A percentile compares a stretch with the other conserved stretches of the same genome.
These are phyloP conservation scores for Inonotus hispidus DNA, from an alignment of 1,284 basidiomycete species.

Conservation along the genomic window DNA sequence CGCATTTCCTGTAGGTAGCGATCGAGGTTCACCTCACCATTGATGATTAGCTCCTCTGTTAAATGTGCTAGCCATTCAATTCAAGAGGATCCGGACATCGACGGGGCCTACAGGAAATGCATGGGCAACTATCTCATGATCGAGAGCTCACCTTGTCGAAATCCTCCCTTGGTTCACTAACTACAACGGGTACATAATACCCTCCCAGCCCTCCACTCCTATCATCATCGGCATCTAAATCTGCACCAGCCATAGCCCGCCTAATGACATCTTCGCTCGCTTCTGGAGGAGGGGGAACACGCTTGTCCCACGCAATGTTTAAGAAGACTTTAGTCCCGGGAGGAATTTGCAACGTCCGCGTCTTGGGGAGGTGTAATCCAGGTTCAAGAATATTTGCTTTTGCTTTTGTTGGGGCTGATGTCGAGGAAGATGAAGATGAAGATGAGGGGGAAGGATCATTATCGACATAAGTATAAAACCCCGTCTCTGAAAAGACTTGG, in stretches of 20 bases:
- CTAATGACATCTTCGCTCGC: conserved; percentile 50
- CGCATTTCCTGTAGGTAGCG: too few relatives aligned
- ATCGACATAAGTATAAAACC: conserved; percentile 27
- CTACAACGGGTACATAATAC: conserved; percentile 67
- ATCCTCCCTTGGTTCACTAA: conserved; percentile 57
- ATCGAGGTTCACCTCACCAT: too few relatives aligned
- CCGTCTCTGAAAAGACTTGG: conserved; percentile 48
- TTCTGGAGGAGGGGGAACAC: conserved; percentile 60
- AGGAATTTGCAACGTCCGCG: conserved; percentile 33
- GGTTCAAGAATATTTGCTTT: conserved; percentile 23
- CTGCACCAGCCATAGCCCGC: conserved; percentile 47
- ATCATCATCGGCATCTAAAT: conserved; percentile 31
- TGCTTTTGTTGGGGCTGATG: background rate
- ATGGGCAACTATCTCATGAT: background rate
- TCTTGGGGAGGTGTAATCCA: background rate
- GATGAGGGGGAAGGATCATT: background rate
- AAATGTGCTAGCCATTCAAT: too few relatives aligned
- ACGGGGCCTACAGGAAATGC: too few relatives aligned
- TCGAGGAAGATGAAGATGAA: conserved; percentile 10
- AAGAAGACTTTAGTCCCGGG: conserved; percentile 60
- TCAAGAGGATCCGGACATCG: too few relatives aligned
- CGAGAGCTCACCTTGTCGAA: conserved; percentile 51
- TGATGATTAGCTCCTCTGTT: too few relatives aligned
- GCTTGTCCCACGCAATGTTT: conserved; percentile 62
- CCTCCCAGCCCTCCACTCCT: conserved; percentile 24